These are phyloP conservation scores for Bretschneidera sinensis DNA, from an alignment of 345 rosid species.

Conservation along the genomic window DNA sequence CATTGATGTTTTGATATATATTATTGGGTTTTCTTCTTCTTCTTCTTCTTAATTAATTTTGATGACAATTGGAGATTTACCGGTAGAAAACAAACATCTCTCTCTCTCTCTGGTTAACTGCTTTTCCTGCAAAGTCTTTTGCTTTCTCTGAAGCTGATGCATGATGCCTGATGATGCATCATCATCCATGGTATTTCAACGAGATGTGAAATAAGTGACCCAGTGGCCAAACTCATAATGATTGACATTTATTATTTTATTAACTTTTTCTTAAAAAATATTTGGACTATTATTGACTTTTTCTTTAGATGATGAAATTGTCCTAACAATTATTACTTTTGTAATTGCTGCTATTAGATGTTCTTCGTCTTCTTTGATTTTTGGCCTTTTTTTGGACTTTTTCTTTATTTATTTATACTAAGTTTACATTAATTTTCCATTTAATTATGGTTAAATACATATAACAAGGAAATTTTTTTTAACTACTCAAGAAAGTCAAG, in stretches of 20 bases:
- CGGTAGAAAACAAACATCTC: too few relatives aligned
- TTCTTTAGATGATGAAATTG: conserved; percentile 5
- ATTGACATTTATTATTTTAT: conserved; percentile 16
- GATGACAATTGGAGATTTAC: too few relatives aligned
- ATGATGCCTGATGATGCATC: too few relatives aligned
- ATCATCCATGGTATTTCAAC: neutral
- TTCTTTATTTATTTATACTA: too few relatives aligned
- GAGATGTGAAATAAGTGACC: conserved; percentile 2
- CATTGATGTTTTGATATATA: neutral
- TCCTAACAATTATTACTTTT: neutral
- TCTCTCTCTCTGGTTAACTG: too few relatives aligned
- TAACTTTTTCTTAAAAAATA: neutral
- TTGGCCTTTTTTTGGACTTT: neutral
- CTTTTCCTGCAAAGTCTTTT: too few relatives aligned
- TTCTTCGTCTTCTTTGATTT: neutral
- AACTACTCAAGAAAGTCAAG: too few relatives aligned
- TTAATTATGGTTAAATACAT: too few relatives aligned
- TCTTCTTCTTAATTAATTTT: too few relatives aligned
- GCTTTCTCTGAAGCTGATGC: neutral
- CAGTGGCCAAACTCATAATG: conserved; percentile 22
- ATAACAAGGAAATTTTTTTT: too few relatives aligned
- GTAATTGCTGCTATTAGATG: neutral
- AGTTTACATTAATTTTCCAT: too few relatives aligned
- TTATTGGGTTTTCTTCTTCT: neutral
- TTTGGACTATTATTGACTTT: conserved; percentile 1